Evolutionary conservation across 2,329 filamentous ascomycete genomes (phyloP).

Genomic region (Cytospora schulzeri): DNA sequence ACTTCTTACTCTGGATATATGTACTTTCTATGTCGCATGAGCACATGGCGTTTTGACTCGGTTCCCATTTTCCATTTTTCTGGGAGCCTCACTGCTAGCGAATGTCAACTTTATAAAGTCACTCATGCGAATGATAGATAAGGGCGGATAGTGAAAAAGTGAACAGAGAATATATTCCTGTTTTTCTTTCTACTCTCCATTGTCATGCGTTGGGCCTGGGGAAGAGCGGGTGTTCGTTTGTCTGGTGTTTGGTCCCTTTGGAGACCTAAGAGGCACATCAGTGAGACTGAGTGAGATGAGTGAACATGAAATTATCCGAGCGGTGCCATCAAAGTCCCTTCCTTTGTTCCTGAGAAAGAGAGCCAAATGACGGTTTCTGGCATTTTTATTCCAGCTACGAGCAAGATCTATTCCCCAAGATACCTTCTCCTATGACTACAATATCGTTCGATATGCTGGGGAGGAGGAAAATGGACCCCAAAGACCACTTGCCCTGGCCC

Average conservation of each 20-base stretch:
- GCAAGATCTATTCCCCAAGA: not conserved
- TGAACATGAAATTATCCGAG: conserved; percentile 1
- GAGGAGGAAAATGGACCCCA: not conserved
- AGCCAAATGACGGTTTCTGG: conserved; percentile 3
- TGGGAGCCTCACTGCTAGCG: not conserved
- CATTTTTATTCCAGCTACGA: not conserved
- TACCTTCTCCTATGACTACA: not conserved
- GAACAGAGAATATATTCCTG: not conserved
- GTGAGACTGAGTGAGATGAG: not conserved
- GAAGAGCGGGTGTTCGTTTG: conserved; percentile 4
- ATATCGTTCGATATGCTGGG: not conserved
- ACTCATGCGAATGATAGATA: not conserved
- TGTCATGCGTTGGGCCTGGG: not conserved
- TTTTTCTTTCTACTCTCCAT: not conserved
- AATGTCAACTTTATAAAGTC: not conserved
- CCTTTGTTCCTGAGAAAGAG: not conserved
- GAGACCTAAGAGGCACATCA: not conserved
- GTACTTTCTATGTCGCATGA: conserved; percentile 23
- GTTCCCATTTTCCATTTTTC: not conserved
- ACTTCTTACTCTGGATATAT: not conserved
- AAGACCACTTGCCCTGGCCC: not conserved
- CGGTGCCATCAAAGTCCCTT: not conserved
- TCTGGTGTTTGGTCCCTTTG: not conserved
- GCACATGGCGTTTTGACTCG: conserved; percentile 25
- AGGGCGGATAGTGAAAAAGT: not conserved